Evolutionary conservation across 306 rosid genomes (phyloP), one percentile per base, ranked within the genome.

Genomic region (Cucumis melo): DNA sequence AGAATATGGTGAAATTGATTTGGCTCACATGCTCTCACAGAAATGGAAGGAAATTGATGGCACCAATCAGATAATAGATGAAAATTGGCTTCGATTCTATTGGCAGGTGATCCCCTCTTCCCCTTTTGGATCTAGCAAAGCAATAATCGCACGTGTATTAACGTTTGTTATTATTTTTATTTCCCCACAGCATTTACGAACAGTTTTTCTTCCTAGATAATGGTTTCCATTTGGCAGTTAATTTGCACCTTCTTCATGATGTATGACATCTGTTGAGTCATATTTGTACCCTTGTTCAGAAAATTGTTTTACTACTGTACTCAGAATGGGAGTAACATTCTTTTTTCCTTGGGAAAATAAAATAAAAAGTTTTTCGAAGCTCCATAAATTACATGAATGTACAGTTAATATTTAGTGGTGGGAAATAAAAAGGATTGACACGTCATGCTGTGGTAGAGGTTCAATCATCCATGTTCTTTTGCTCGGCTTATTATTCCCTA

Each of bases 21-120:
- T 94, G 84, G 98, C 98, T 81, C 98, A 90, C 87, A 94, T 94
- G 98, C 92, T 94, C 71, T 91, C 95, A 58, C 97, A 94, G 86
- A 90, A 91, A 84, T 94, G 96, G 98, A 94, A 89, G 82, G 93
- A 90, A 79, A 80, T 94, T 79, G 91, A 90, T 79, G 86, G 86
- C 51, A 53, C 74, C 77, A 74, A 87, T 32, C 83, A 84, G 84
- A 87, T 87, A 76, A 86, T 90, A 74, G 93, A 91, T 75, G 89
- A 90, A 67, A 94, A 94, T 78, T 94, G 98, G 98, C 97, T 91
- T 78, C 92, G 96, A 74, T 94, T 94, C 88, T 94, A 90, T 81
- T 94, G 98, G 98, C 97, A 91, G 96, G 97, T 94, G 74, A 58
- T 39, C 54, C 59, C 32, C 11, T 51, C 75, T 78, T 58, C 73